phyloP scores from a whole-genome alignment of 208 protist species.

The Trypanosoma congolense region DNA sequence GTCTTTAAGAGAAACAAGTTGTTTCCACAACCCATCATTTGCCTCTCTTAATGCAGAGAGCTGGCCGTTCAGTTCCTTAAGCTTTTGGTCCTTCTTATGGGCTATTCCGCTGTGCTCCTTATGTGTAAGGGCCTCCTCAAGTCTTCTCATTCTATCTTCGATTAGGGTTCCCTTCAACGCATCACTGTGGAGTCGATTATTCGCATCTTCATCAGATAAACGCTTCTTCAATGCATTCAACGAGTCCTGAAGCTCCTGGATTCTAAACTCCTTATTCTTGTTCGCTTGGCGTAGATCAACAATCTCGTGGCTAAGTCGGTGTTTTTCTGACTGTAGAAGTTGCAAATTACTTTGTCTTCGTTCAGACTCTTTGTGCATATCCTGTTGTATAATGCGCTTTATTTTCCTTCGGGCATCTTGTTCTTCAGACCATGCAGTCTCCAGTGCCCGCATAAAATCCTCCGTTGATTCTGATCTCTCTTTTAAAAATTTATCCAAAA shows the following conservation, averaged over 20 bases:
- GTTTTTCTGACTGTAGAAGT: conserved; percentile 14
- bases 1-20: conserved; percentile 22
- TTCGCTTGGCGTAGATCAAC: conserved; percentile 14
- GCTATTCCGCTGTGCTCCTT: conserved; percentile 11
- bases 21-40: conserved; percentile 41
- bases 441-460: conserved; percentile 69
- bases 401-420: conserved; percentile 36
- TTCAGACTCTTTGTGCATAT: conserved; percentile 32
- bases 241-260: conserved; percentile 24
- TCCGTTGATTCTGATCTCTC: conserved; percentile 72
- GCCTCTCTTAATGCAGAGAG: conserved; percentile 28
- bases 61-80: conserved; percentile 29
- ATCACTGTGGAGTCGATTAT: conserved; percentile 11
- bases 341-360: conserved; percentile 27
- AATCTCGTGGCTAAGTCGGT: conserved; percentile 10
- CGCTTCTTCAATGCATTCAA: conserved; percentile 6
- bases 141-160: conserved; percentile 26
- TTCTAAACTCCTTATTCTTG: conserved; percentile 22
- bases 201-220: neutral
- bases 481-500: conserved; percentile 37
- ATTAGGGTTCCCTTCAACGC: conserved; percentile 15
- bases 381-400: conserved; percentile 22
- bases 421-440: conserved; percentile 58
- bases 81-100: conserved; percentile 13
- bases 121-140: conserved; percentile 26